Evolutionary conservation across 108 stramenopile species (phyloP).

Genomic region (Cyclostephanos tholiformis): DNA sequence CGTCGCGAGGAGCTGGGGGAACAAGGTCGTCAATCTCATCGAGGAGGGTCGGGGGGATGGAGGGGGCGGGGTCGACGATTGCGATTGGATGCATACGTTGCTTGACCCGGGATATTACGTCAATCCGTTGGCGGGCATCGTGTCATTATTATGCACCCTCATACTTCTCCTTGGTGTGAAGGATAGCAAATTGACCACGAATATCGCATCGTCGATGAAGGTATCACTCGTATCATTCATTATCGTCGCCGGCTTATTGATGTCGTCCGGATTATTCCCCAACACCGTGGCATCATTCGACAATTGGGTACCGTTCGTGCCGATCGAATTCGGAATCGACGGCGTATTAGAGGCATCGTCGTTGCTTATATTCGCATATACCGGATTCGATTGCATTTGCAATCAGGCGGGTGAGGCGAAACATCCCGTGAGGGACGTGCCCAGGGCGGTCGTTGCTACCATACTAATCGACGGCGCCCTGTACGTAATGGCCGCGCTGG

Average conservation of each 20-base stretch:
- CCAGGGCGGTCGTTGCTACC: constrained; percentile 74
- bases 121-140: constrained; percentile 64
- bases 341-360: constrained; percentile 52
- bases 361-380: constrained; percentile 82
- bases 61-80: background rate
- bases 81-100: constrained; percentile 11
- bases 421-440: constrained; percentile 75
- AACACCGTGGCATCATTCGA: constrained; percentile 29
- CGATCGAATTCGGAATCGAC: constrained; percentile 43
- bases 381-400: constrained; percentile 90
- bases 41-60: constrained; percentile 14
- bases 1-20: constrained; percentile 90
- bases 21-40: constrained; percentile 77
- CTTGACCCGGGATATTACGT: constrained; percentile 43
- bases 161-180: constrained; percentile 70
- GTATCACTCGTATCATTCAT: constrained; percentile 90
- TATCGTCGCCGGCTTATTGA: constrained; percentile 70
- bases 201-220: constrained; percentile 77
- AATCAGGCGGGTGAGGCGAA: constrained; percentile 79
- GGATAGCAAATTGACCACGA: constrained; percentile 74
- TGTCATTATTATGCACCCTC: constrained; percentile 53
- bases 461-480: constrained; percentile 65
- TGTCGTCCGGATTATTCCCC: constrained; percentile 29
- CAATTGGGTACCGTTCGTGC: constrained; percentile 45
- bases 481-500: constrained; percentile 73